Evolutionary conservation across 345 rosid genomes (phyloP).

Genomic region (Citrus sinensis): DVS_A1.0 CM039166.1:25963501-25964000

Average conservation of each 20-base stretch:
- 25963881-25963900: constrained; percentile 67
- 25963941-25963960: constrained; percentile 54
- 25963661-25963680: neutral
- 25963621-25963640: neutral
- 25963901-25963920: constrained; percentile 80
- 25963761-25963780: neutral
- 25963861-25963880: constrained; percentile 22
- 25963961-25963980: constrained; percentile 27
- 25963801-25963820: neutral
- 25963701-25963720: neutral
- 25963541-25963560: neutral
- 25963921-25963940: constrained; percentile 65
- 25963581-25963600: neutral
- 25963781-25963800: neutral
- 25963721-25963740: constrained; percentile 1
- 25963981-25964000: constrained; percentile 50
- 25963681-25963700: neutral
- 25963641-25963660: neutral
- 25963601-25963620: neutral
- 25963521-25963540: neutral
- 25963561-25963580: neutral
- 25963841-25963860: neutral
- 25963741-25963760: neutral
- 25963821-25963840: neutral
- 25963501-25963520: neutral